Evolutionary conservation across 2,329 filamentous ascomycete genomes (phyloP), one percentile per base, ranked within the genome.

Genomic region (Hortaea werneckii): DNA sequence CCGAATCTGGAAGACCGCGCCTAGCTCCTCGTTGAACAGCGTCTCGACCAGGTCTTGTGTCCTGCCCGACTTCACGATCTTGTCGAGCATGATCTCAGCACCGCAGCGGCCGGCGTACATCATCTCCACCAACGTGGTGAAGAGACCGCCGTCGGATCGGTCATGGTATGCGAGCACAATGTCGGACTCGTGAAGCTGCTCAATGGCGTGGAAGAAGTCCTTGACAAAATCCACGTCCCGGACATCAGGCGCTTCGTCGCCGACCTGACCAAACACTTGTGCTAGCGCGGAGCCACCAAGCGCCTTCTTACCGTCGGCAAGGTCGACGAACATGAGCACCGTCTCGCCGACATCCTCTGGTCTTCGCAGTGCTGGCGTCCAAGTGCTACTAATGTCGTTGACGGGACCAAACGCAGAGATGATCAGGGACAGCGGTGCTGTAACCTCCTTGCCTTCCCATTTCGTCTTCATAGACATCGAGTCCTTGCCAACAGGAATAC

Each of bases 391-490:
- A 44, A 89, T 82, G 62, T 94, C 80, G 44, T 84, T 78, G 3
- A 95, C 89, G 1, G 87, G 79, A 1, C 84, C 83, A 60, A 96
- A 95, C 1, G 92, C 87, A 5, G 92, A 88, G 56, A 96, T 88
- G 45, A 95, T 82, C 5, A 94, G 76, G 1, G 90, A 94, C 57
- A 96, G 79, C 1, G 92, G 92, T 4, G 92, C 87, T 34, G 87
- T 95, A 42, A 96, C 90, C 54, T 89, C 89, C 70, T 85, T 92
- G 10, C 76, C 69, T 60, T 80, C 84, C 92, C 92, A 96, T 46
- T 87, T 87, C 59, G 94, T 90, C 74, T 95, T 95, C 92, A 98
- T 96, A 2, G 89, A 95, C 67, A 94, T 95, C 0, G 90, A 96
- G 65, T 98, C 92, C 69, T 98, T 96, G 45, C 92, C 92, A 6